phyloP scores from a whole-genome alignment of 208 protist species.

The Crithidia sp. region DNA sequence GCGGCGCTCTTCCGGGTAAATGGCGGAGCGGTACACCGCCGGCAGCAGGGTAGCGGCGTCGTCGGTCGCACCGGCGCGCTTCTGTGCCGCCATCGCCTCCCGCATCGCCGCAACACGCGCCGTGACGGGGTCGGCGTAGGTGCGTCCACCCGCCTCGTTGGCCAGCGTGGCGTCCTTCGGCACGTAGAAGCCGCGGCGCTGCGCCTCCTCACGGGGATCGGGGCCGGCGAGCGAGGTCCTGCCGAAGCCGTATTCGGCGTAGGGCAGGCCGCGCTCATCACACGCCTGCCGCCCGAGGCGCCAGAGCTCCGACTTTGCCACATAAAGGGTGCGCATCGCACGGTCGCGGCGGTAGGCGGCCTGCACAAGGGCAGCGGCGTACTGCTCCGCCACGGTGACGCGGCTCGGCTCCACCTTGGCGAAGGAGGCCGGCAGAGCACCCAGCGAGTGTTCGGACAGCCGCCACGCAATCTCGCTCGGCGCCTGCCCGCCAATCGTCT shows the following conservation, averaged over 20 bases:
- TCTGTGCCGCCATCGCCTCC: slow-evolving; percentile 21
- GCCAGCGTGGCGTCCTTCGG: slow-evolving; percentile 32
- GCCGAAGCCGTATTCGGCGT: slow-evolving; percentile 74
- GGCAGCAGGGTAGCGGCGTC: slow-evolving; percentile 55
- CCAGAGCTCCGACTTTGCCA: slow-evolving; percentile 63
- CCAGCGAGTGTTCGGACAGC: slow-evolving; percentile 67
- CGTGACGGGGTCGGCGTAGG: slow-evolving; percentile 36
- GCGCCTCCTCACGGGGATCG: slow-evolving; percentile 66
- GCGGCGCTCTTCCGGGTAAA: slow-evolving; percentile 55
- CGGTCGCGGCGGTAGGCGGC: slow-evolving; percentile 84
- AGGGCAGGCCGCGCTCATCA: slow-evolving; percentile 58
- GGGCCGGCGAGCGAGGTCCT: slow-evolving; percentile 41
- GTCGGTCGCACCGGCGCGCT: slow-evolving; percentile 8
- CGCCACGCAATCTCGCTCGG: slow-evolving; percentile 79
- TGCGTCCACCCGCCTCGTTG: slow-evolving; percentile 15
- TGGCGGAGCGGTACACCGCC: slow-evolving; percentile 76
- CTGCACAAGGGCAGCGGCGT: slow-evolving; percentile 83
- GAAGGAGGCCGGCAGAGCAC: slow-evolving; percentile 25
- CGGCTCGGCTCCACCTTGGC: slow-evolving; percentile 20
- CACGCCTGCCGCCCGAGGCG: slow-evolving; percentile 60
- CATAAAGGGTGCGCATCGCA: slow-evolving; percentile 59
- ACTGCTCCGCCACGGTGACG: slow-evolving; percentile 76
- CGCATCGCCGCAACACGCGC: slow-evolving; percentile 33
- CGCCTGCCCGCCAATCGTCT: slow-evolving; percentile 33
- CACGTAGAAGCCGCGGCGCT: slow-evolving; percentile 57